These are phyloP conservation scores for Fraxinus anomala DNA, from an alignment of 257 asterid genomes.

Conservation along the genomic window DNA sequence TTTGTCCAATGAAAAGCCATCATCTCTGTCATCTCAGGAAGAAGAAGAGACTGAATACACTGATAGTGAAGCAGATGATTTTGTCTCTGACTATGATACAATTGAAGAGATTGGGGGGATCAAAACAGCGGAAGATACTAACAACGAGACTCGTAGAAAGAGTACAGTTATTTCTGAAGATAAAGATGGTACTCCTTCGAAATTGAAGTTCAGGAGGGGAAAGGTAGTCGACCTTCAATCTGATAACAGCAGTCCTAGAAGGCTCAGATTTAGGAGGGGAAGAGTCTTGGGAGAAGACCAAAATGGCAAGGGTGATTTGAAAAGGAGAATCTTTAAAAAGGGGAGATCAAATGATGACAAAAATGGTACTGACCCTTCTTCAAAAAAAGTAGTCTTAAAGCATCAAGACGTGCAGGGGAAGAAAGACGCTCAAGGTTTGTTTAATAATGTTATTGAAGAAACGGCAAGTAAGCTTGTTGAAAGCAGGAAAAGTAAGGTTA, in stretches of 20 bases:
- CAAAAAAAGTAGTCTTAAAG: constrained; percentile 35
- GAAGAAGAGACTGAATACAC: not conserved
- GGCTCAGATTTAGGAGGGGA: constrained; percentile 35
- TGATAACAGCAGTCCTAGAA: constrained; percentile 25
- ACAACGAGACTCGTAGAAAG: constrained; percentile 27
- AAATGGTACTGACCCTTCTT: constrained; percentile 15
- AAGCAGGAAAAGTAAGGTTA: constrained; percentile 61
- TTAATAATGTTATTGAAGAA: constrained; percentile 58
- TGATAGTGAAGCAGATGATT: constrained; percentile 25
- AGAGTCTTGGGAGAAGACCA: constrained; percentile 27
- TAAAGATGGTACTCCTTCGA: constrained; percentile 32
- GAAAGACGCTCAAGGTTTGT: constrained; percentile 41
- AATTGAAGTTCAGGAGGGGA: constrained; percentile 53
- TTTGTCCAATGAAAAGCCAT: not conserved
- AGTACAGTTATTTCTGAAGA: constrained; percentile 29
- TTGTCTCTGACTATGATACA: constrained; percentile 14
- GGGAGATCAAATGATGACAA: constrained; percentile 16
- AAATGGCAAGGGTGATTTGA: constrained; percentile 27
- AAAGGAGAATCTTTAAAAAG: constrained; percentile 23
- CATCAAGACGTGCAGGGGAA: constrained; percentile 43
- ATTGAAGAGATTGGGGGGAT: constrained; percentile 13
- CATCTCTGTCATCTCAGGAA: constrained; percentile 26
- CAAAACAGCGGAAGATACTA: constrained; percentile 21
- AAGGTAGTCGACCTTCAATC: constrained; percentile 31
- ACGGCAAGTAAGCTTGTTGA: constrained; percentile 55